These are phyloP conservation scores for Pythium scleroteichum DNA, from an alignment of 352 stramenopile species.

Conservation along the genomic window DNA sequence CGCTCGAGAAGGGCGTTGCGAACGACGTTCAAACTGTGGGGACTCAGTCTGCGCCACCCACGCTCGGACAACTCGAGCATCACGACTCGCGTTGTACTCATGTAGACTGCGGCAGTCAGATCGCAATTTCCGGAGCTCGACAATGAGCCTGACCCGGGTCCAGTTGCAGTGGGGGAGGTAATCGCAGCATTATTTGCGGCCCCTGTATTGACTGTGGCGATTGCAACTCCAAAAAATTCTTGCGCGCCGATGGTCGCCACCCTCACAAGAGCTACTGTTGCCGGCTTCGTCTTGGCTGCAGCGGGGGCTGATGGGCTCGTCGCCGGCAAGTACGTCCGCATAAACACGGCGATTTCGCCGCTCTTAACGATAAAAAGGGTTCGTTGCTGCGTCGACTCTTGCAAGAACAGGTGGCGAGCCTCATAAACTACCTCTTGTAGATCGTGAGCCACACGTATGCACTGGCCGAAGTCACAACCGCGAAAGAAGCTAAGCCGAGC, in stretches of 20 bases:
- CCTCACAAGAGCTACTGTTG: constrained; percentile 41
- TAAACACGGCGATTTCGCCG: constrained; percentile 69
- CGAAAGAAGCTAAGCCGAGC: constrained; percentile 56
- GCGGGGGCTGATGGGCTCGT: background rate
- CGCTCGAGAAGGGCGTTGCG: constrained; percentile 52
- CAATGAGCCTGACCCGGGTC: background rate
- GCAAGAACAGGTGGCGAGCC: constrained; percentile 60
- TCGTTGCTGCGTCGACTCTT: constrained; percentile 44
- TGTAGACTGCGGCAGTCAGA: constrained; percentile 48
- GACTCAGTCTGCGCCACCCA: constrained; percentile 55
- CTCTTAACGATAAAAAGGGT: constrained; percentile 72
- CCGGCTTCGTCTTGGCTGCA: constrained; percentile 5
- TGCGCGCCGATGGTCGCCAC: constrained; percentile 72
- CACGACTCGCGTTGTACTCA: constrained; percentile 59
- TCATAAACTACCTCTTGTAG: constrained; percentile 58
- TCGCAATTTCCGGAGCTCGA: constrained; percentile 19
- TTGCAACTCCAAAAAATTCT: constrained; percentile 64
- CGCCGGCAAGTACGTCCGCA: constrained; percentile 22
- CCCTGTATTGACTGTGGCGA: constrained; percentile 39
- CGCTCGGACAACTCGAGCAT: constrained; percentile 66
- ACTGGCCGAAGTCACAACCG: constrained; percentile 61
- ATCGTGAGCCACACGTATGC: constrained; percentile 75
- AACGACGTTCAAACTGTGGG: constrained; percentile 46
- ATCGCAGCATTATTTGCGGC: background rate
- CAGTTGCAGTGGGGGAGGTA: background rate